Conservation (phyloP, 1,284 basidiomycete species). For the Ustilago tritici region DNA sequence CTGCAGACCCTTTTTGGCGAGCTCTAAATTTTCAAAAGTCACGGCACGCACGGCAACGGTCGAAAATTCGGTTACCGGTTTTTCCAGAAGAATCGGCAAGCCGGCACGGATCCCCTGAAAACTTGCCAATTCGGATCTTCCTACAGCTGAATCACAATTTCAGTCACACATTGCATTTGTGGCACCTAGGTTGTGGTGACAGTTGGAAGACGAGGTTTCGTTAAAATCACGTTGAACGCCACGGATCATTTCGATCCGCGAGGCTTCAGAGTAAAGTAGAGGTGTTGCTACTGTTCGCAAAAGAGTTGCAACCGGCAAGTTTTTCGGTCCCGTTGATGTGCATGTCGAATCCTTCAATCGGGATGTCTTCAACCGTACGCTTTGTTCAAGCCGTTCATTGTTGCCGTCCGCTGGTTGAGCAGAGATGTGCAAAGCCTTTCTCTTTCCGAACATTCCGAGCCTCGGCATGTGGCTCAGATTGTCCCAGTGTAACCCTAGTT, state of each 20-base stretch:
- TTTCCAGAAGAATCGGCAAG: not conserved
- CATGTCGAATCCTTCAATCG: not conserved
- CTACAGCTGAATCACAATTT: constrained; percentile 7
- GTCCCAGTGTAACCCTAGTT: not conserved
- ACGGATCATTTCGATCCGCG: not conserved
- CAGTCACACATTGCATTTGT: not conserved
- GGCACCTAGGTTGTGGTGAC: not conserved
- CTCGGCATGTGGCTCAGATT: not conserved
- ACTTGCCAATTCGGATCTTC: not conserved
- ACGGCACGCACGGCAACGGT: not conserved
- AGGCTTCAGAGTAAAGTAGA: not conserved
- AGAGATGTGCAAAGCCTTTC: not conserved
- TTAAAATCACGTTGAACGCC: not conserved
- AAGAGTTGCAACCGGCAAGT: not conserved
- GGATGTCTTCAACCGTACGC: too few relatives aligned
- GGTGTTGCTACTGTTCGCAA: not conserved
- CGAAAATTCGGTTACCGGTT: not conserved
- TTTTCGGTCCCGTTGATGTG: not conserved
- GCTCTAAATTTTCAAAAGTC: constrained; percentile 4
- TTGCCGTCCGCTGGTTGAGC: not conserved
- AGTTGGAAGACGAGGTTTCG: not conserved
- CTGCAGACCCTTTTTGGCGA: constrained; percentile 4
- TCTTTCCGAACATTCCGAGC: not conserved
- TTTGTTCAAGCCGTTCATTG: not conserved
- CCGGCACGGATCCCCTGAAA: not conserved